These are phyloP conservation scores for Dendrobium chrysotoxum DNA, from an alignment of 106 monocot species.

Conservation along the genomic window DNA sequence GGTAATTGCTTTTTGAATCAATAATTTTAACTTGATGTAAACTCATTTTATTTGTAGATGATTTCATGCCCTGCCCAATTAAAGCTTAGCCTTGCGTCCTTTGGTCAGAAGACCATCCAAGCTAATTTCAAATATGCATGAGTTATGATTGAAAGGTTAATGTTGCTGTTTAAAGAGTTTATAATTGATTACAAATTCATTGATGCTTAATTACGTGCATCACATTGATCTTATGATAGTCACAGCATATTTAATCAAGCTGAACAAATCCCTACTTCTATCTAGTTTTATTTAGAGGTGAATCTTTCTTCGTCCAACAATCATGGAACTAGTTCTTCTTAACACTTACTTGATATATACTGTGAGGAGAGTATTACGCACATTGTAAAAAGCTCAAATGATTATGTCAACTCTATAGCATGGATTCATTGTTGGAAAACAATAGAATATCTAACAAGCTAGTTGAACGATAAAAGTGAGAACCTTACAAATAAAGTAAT, in stretches of 20 bases:
- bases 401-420: no score
- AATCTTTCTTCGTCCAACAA: no score
- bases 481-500: no score
- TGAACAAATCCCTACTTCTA: neutral
- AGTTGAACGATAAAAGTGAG: no score
- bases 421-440: no score
- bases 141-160: neutral
- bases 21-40: neutral
- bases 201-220: neutral
- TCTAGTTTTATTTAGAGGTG: no score
- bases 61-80: no score
- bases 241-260: neutral
- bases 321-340: no score
- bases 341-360: no score
- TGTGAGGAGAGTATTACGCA: no score
- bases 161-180: neutral
- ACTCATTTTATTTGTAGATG: neutral
- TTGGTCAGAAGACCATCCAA: neutral
- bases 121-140: neutral
- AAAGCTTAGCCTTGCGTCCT: neutral
- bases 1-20: constrained; percentile 30
- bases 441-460: no score
- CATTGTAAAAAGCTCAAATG: no score
- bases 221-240: neutral
- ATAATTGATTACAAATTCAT: neutral